Conservation (phyloP, 2,329 filamentous ascomycete genomes). For the Coniochaeta sp. region DNA sequence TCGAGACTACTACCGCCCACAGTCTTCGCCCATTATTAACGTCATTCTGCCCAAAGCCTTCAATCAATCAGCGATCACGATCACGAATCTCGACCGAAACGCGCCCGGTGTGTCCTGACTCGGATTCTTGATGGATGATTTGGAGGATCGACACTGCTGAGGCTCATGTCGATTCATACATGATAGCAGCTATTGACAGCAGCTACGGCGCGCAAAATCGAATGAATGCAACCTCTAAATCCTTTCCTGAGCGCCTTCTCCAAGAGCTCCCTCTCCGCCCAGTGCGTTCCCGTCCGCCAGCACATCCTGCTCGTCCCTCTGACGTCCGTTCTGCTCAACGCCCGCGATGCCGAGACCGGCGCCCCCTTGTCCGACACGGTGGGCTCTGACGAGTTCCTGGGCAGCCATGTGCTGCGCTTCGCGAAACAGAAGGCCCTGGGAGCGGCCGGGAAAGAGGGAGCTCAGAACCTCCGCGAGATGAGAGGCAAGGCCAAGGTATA, state of each 20-base stretch:
- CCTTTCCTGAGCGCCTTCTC: conserved; percentile 98
- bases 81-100: too few species aligned
- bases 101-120: too few species aligned
- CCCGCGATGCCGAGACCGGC: conserved; percentile 80
- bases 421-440: conserved; percentile 44
- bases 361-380: conserved; percentile 72
- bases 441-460: conserved; percentile 47
- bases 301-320: conserved; percentile 91
- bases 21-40: too few species aligned
- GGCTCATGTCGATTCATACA: neutral
- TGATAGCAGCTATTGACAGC: neutral
- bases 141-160: neutral
- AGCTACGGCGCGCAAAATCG: conserved; percentile 10
- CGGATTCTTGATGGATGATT: too few species aligned
- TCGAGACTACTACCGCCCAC: too few species aligned
- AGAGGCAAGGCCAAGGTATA: conserved; percentile 93
- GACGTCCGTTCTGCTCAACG: conserved; percentile 83
- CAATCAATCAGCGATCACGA: too few species aligned
- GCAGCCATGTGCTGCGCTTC: conserved; percentile 91
- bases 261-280: conserved; percentile 83
- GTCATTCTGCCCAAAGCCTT: too few species aligned
- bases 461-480: conserved; percentile 69
- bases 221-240: conserved; percentile 94
- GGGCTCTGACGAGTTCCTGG: conserved; percentile 87
- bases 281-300: conserved; percentile 87